Evolutionary conservation across 1,139 yeast genomes (phyloP).

Genomic region (Geotrichum siamense): DNA sequence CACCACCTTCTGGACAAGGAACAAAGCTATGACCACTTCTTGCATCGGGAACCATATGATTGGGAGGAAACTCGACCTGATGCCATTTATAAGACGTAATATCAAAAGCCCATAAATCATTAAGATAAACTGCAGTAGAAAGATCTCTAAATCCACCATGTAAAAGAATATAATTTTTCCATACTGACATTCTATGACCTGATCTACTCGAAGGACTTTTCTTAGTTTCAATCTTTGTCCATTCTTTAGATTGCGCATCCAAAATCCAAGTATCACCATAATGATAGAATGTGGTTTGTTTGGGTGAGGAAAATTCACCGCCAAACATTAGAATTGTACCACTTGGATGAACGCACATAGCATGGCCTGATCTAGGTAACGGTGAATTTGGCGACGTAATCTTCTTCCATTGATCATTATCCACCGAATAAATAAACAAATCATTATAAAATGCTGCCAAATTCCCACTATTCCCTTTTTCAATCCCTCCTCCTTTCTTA

Average conservation of each 20-base stretch:
- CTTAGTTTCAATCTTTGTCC: constrained; percentile 78
- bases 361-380: constrained; percentile 87
- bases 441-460: constrained; percentile 75
- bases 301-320: constrained; percentile 95
- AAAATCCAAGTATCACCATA: constrained; percentile 94
- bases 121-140: constrained; percentile 70
- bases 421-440: constrained; percentile 62
- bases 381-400: constrained; percentile 81
- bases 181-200: constrained; percentile 82
- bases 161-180: constrained; percentile 83
- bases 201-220: constrained; percentile 80
- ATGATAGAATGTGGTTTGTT: constrained; percentile 91
- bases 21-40: constrained; percentile 89
- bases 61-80: constrained; percentile 79
- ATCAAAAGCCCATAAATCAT: constrained; percentile 91
- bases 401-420: constrained; percentile 75
- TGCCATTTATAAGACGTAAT: constrained; percentile 84
- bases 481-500: constrained; percentile 13
- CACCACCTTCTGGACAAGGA: constrained; percentile 77
- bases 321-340: constrained; percentile 85
- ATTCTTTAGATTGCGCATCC: constrained; percentile 76
- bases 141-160: constrained; percentile 93
- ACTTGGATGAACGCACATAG: constrained; percentile 89
- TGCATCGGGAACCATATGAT: constrained; percentile 78
- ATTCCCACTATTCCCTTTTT: constrained; percentile 35